These are phyloP conservation scores for Coprinopsis cinerea DNA, from an alignment of 768 basidiomycete species.

Conservation along the genomic window DNA sequence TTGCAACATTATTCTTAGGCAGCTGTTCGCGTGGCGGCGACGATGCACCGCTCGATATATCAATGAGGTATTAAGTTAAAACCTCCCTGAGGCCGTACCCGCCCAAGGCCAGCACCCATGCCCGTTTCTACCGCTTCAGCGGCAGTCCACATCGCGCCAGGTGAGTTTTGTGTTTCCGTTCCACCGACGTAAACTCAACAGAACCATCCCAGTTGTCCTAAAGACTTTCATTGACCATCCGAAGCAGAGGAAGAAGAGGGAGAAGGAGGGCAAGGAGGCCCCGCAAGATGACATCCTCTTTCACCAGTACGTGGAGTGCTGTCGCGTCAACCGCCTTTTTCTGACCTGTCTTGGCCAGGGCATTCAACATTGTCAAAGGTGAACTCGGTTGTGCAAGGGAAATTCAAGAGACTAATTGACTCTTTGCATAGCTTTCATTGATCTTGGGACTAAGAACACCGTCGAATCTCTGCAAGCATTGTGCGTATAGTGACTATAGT, in stretches of 20 bases:
- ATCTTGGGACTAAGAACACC: slow-evolving; percentile 57
- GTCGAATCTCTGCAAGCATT: slow-evolving; percentile 69
- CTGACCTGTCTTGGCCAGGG: slow-evolving; percentile 27
- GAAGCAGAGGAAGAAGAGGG: slow-evolving; percentile 31
- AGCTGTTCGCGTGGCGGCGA: no score
- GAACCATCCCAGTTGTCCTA: slow-evolving; percentile 35
- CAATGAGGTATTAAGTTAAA: no score
- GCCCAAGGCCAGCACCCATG: slow-evolving; percentile 26
- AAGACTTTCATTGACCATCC: slow-evolving; percentile 47
- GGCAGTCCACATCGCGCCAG: slow-evolving; percentile 48
- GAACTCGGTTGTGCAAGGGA: not conserved
- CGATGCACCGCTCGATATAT: no score
- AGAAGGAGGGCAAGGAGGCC: slow-evolving; percentile 30
- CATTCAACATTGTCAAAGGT: slow-evolving; percentile 61
- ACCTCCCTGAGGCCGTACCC: no score
- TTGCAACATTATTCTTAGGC: not conserved
- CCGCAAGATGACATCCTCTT: slow-evolving; percentile 60
- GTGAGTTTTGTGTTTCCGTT: slow-evolving; percentile 26
- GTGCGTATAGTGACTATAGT: slow-evolving; percentile 26
- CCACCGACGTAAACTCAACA: not conserved
- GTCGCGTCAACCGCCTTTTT: not conserved
- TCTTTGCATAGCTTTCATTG: slow-evolving; percentile 47
- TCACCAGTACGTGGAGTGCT: slow-evolving; percentile 46
- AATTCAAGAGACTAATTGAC: not conserved
- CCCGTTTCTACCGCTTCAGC: slow-evolving; percentile 50